Evolutionary conservation across 331 rosid species (phyloP).

Genomic region (Acacia concinna): DNA sequence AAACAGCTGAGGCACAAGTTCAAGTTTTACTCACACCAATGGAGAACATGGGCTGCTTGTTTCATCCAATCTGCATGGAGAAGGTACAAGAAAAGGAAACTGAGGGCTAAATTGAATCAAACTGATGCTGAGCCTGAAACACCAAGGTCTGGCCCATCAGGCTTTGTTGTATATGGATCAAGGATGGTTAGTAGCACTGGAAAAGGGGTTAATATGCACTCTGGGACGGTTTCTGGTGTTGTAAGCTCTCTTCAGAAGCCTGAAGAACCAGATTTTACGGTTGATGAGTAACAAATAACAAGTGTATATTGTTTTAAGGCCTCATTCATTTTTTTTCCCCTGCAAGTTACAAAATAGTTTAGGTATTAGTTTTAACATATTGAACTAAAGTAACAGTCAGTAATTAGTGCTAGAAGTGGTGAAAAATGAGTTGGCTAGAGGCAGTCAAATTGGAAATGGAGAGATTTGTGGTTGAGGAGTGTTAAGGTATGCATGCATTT

Average conservation of each 20-base stretch:
- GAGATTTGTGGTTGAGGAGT: not conserved
- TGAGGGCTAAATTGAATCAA: conserved; percentile 47
- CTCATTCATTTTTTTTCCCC: not conserved
- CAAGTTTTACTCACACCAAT: conserved; percentile 80
- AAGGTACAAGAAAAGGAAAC: conserved; percentile 52
- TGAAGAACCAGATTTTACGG: conserved; percentile 71
- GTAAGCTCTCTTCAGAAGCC: conserved; percentile 74
- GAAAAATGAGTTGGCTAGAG: not conserved
- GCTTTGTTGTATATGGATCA: conserved; percentile 32
- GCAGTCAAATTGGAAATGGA: not conserved
- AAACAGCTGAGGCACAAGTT: conserved; percentile 82
- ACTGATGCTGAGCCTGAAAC: conserved; percentile 29
- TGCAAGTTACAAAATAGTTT: conserved; percentile 6
- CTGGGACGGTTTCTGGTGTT: conserved; percentile 49
- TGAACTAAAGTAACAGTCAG: not conserved
- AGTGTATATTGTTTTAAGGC: conserved; percentile 5
- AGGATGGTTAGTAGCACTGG: conserved; percentile 38
- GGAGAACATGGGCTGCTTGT: conserved; percentile 87
- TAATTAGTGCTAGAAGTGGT: not conserved
- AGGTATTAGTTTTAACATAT: not conserved
- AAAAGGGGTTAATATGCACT: conserved; percentile 40
- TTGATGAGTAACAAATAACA: conserved; percentile 45
- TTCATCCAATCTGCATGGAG: conserved; percentile 85
- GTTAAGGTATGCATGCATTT: not conserved
- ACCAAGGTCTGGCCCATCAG: conserved; percentile 33